Percentiles rank a stretch among this genome's conserved stretches.
These are phyloP conservation scores for Aspergillus olivimuriae DNA, from an alignment of 495 filamentous ascomycete genomes.

Conservation along the genomic window DNA sequence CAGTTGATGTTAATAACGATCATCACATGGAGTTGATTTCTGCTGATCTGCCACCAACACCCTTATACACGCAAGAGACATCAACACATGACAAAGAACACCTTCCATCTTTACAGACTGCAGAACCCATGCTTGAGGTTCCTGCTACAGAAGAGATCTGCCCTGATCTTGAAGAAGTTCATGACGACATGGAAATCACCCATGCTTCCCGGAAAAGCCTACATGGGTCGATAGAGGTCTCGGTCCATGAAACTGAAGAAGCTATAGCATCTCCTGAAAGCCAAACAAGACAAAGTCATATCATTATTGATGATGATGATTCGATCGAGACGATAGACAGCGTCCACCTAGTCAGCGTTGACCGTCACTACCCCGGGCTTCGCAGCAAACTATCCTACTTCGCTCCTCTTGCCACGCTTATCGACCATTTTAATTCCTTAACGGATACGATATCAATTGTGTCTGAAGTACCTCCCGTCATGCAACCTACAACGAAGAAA, in stretches of 20 bases:
- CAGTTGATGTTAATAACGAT: no score
- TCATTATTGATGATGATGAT: constrained; percentile 8
- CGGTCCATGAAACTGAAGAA: background rate
- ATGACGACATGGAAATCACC: background rate
- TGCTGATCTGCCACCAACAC: no score
- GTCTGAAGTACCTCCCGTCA: constrained; percentile 46
- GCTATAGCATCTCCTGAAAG: constrained; percentile 2
- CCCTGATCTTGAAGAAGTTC: background rate
- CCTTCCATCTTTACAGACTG: no score
- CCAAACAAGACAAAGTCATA: constrained; percentile 13
- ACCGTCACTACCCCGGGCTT: constrained; percentile 43
- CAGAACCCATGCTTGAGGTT: no score
- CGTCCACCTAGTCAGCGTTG: constrained; percentile 13
- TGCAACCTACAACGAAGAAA: constrained; percentile 57
- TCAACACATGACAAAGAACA: no score
- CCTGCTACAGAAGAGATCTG: no score
- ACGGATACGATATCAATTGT: constrained; percentile 66
- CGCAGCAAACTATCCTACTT: constrained; percentile 62
- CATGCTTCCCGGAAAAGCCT: background rate
- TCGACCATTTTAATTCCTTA: constrained; percentile 45
- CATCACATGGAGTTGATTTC: no score
- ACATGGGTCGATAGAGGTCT: background rate
- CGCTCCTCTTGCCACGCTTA: constrained; percentile 57
- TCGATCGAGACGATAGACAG: constrained; percentile 2
- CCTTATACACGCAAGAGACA: no score